These are phyloP conservation scores for Arthrinium phaeospermum DNA, from an alignment of 2,329 filamentous ascomycete species.

Conservation along the genomic window DNA sequence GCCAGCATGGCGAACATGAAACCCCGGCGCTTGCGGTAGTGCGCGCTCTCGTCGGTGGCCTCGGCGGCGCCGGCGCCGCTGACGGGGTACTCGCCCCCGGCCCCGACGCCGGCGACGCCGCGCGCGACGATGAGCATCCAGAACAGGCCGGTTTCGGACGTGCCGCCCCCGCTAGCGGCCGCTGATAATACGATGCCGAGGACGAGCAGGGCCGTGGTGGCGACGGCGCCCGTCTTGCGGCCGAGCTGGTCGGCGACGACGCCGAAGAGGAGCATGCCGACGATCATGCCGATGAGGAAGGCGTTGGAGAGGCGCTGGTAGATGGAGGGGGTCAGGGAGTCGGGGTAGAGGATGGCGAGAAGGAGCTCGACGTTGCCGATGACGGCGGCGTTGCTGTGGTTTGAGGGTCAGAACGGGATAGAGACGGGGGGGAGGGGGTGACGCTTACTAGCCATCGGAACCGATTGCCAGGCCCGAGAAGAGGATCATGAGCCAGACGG, in stretches of 20 bases:
- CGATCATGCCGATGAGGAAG: slow-evolving; percentile 60
- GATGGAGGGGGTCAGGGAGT: slow-evolving; percentile 48
- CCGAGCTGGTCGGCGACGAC: slow-evolving; percentile 55
- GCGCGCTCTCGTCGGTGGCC: slow-evolving; percentile 55
- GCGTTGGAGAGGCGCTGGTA: slow-evolving; percentile 60
- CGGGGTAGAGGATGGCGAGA: slow-evolving; percentile 47
- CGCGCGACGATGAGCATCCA: slow-evolving; percentile 56
- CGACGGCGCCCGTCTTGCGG: slow-evolving; percentile 53
- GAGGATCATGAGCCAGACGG: slow-evolving; percentile 50
- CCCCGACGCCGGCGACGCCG: slow-evolving; percentile 49
- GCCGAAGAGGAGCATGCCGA: slow-evolving; percentile 62
- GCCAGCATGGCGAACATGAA: slow-evolving; percentile 63
- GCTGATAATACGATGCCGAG: slow-evolving; percentile 53
- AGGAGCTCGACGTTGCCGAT: slow-evolving; percentile 52
- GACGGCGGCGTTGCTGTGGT: slow-evolving; percentile 45
- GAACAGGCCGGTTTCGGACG: slow-evolving; percentile 46
- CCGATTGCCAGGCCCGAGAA: slow-evolving; percentile 53
- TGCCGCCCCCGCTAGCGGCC: slow-evolving; percentile 49
- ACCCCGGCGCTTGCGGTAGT: slow-evolving; percentile 52
- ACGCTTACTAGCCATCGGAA: slow-evolving; percentile 46
- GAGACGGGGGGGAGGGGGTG: slow-evolving; percentile 29
- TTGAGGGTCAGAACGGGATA: slow-evolving; percentile 16
- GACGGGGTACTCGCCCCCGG: slow-evolving; percentile 59
- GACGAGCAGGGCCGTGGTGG: slow-evolving; percentile 52
- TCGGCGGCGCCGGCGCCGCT: slow-evolving; percentile 56